phyloP scores from a whole-genome alignment of 2,329 filamentous ascomycete species.

The Sclerotinia subarctica region DNA sequence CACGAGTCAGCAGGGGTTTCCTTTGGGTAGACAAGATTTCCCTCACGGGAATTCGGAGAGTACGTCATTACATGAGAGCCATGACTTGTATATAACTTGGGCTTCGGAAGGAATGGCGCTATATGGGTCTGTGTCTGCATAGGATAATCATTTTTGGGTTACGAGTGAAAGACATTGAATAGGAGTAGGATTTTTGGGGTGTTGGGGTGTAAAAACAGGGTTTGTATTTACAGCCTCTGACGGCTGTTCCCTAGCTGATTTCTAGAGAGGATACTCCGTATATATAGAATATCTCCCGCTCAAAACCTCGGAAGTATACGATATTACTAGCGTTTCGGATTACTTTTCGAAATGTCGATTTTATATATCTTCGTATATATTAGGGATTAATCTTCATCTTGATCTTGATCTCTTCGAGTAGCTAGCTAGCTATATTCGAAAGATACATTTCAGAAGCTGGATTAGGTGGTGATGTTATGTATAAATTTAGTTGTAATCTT shows the following conservation, averaged over 20 bases:
- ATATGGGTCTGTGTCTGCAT: neutral
- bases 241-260: neutral
- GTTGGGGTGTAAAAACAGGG: neutral
- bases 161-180: neutral
- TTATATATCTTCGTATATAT: neutral
- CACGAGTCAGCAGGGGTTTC: no score
- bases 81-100: neutral
- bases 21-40: neutral
- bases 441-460: neutral
- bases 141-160: neutral
- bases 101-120: neutral
- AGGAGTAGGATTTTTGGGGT: neutral
- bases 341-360: neutral
- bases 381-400: neutral
- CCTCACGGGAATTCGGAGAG: neutral
- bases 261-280: neutral
- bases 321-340: neutral
- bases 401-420: neutral
- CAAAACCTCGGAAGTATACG: neutral
- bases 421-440: neutral
- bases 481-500: no score
- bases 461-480: no score
- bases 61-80: neutral
- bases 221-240: neutral
- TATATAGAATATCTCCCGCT: neutral